Evolutionary conservation across 73 alveolate species (phyloP).

Genomic region (Paraurostyla sp.): DNA sequence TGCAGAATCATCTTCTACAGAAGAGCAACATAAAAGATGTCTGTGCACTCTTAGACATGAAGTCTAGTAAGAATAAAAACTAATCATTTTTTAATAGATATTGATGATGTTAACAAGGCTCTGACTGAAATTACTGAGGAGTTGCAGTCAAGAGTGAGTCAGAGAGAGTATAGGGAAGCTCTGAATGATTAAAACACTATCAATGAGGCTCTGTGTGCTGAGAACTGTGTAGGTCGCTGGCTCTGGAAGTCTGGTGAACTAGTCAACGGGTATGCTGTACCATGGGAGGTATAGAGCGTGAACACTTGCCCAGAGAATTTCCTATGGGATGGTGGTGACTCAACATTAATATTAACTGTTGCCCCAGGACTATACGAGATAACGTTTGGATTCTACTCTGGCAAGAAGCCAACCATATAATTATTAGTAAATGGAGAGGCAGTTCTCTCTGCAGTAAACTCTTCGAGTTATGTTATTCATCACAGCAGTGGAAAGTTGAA

Average conservation of each 20-base stretch:
- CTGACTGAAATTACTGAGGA: slow-evolving; percentile 77
- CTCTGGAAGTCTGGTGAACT: slow-evolving; percentile 89
- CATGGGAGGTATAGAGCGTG: slow-evolving; percentile 90
- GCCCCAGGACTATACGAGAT: slow-evolving; percentile 89
- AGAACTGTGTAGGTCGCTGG: slow-evolving; percentile 93
- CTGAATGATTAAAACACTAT: slow-evolving; percentile 85
- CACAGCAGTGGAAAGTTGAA: slow-evolving; percentile 81
- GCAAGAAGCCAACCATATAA: slow-evolving; percentile 81
- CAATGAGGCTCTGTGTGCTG: slow-evolving; percentile 92
- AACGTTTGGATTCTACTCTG: slow-evolving; percentile 80
- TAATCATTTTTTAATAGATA: neutral
- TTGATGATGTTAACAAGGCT: slow-evolving; percentile 86
- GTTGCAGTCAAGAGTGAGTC: slow-evolving; percentile 68
- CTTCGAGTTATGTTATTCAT: slow-evolving; percentile 83
- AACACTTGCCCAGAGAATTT: slow-evolving; percentile 91
- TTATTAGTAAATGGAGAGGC: slow-evolving; percentile 84
- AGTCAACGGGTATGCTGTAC: slow-evolving; percentile 76
- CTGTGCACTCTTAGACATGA: slow-evolving; percentile 74
- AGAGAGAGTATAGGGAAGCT: slow-evolving; percentile 73
- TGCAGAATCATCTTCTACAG: slow-evolving; percentile 26
- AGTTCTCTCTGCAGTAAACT: slow-evolving; percentile 75
- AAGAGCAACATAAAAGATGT: slow-evolving; percentile 80
- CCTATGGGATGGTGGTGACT: slow-evolving; percentile 81
- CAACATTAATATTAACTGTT: slow-evolving; percentile 71
- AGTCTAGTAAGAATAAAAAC: slow-evolving; percentile 37